Conservation (phyloP, 306 rosid genomes). For the Myrica gale region DNA sequence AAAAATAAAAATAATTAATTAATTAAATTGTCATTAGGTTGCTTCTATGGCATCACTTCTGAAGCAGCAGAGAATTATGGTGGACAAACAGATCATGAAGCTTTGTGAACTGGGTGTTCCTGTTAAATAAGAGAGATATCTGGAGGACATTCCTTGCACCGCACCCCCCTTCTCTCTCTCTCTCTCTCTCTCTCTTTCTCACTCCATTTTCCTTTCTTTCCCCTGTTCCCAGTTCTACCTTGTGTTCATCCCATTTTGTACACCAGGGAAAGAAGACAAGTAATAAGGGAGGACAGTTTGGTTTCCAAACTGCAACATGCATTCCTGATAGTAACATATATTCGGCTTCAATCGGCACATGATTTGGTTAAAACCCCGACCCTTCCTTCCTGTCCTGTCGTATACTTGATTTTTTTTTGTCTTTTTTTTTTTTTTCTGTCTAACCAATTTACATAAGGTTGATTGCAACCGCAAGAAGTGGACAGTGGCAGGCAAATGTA, state of each 20-base stretch:
- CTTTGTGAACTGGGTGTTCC: slow-evolving; percentile 73
- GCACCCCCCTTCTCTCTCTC: neutral
- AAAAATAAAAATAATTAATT: no score
- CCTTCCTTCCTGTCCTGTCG: no score
- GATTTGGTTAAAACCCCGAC: no score
- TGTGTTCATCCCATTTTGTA: neutral
- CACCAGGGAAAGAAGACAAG: neutral
- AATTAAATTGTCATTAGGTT: slow-evolving; percentile 46
- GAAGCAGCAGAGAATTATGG: slow-evolving; percentile 50
- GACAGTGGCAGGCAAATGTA: no score
- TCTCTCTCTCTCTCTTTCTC: no score
- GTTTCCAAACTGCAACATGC: neutral
- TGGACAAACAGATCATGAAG: slow-evolving; percentile 65
- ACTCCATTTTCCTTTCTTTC: no score
- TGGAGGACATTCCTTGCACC: neutral
- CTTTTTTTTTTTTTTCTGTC: no score
- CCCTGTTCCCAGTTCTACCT: neutral
- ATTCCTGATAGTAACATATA: no score
- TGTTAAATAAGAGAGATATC: slow-evolving; percentile 16
- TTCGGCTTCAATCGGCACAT: no score
- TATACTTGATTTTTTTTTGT: no score
- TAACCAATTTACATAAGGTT: no score
- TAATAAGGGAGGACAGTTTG: neutral
- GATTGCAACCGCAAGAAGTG: no score
- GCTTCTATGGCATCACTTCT: slow-evolving; percentile 64